Evolutionary conservation across 2,329 filamentous ascomycete species (phyloP).

Genomic region (Apiospora arundinis): DNA sequence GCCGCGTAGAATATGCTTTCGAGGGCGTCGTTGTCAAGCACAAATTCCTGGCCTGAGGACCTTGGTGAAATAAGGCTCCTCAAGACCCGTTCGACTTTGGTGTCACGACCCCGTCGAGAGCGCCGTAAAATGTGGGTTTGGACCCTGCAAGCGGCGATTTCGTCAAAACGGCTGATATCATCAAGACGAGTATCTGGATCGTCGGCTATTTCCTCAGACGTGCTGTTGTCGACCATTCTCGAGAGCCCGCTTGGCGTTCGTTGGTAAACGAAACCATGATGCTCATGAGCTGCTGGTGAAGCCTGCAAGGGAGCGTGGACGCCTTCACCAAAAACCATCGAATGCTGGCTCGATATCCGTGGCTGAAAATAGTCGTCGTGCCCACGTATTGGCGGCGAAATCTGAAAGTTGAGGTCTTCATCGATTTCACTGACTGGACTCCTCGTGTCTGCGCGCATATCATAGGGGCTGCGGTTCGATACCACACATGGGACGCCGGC

Average conservation of each 20-base stretch:
- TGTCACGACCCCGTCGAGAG: conserved; percentile 53
- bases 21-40: conserved; percentile 63
- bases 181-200: conserved; percentile 44
- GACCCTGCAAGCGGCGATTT: conserved; percentile 56
- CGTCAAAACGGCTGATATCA: conserved; percentile 42
- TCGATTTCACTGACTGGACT: not conserved
- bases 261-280: not conserved
- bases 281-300: not conserved
- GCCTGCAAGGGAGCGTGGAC: not conserved
- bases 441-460: conserved; percentile 7
- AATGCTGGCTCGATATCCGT: no score
- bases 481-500: conserved; percentile 18
- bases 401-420: not conserved
- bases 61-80: conserved; percentile 62
- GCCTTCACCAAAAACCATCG: not conserved
- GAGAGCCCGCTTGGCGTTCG: conserved; percentile 1
- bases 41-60: conserved; percentile 51
- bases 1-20: conserved; percentile 64
- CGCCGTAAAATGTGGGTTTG: conserved; percentile 52
- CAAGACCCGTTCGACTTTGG: conserved; percentile 63
- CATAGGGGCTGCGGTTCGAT: not conserved
- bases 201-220: conserved; percentile 39
- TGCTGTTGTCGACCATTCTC: conserved; percentile 32
- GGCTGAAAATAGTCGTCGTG: not conserved
- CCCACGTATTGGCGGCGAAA: not conserved